Evolutionary conservation across 1,139 yeast species (phyloP).

Genomic region (Yarrowia galli): DNA sequence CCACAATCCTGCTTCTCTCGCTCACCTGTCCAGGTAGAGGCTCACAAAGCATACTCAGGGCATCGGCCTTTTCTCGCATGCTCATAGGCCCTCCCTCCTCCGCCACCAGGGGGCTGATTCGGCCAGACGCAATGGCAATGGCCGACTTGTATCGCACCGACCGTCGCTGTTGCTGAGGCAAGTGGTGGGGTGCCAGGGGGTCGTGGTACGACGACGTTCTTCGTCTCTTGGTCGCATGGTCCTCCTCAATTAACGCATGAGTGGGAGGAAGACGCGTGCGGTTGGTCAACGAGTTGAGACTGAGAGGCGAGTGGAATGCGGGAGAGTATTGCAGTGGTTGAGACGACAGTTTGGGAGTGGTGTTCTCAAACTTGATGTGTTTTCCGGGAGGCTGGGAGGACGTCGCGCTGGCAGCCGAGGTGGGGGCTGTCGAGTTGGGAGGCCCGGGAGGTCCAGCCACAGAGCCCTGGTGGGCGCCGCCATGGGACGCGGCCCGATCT

Average conservation of each 20-base stretch:
- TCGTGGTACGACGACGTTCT: constrained; percentile 49
- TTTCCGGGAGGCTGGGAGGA: neutral
- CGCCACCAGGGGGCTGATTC: constrained; percentile 6
- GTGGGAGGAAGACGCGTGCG: constrained; percentile 3
- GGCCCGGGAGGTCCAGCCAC: constrained; percentile 1
- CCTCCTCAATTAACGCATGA: constrained; percentile 35
- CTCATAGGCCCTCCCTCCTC: constrained; percentile 34
- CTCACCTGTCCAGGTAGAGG: constrained; percentile 40
- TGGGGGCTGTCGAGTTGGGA: neutral
- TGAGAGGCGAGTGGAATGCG: constrained; percentile 21
- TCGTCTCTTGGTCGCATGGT: constrained; percentile 43
- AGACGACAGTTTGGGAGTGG: constrained; percentile 11
- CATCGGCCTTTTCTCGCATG: constrained; percentile 47
- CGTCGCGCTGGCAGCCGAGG: neutral
- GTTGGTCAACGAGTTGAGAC: constrained; percentile 25
- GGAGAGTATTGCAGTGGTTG: constrained; percentile 28
- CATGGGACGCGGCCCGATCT: neutral
- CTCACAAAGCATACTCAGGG: constrained; percentile 45
- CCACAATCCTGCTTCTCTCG: constrained; percentile 41
- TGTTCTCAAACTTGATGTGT: constrained; percentile 22
- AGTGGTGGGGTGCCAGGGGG: constrained; percentile 44
- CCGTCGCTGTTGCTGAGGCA: constrained; percentile 39
- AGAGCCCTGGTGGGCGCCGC: constrained; percentile 1
- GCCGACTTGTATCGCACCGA: constrained; percentile 46
- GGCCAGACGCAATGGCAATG: constrained; percentile 43